Evolutionary conservation across 2,329 filamentous ascomycete species (phyloP).

Genomic region (Stemphylium lycopersici): DNA sequence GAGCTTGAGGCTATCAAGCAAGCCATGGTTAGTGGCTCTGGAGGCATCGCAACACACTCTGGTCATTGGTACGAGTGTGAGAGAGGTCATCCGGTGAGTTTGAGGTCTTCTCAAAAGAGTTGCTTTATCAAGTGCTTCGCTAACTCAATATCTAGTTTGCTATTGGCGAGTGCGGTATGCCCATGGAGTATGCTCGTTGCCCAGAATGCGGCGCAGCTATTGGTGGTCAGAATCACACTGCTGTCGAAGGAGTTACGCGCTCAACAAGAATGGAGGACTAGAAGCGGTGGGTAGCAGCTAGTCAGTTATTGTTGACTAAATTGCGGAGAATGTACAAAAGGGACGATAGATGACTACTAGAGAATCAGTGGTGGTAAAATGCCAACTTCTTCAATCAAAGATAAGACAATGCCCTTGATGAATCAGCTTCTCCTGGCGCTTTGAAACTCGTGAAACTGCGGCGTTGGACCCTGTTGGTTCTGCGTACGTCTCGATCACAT

Average conservation of each 20-base stretch:
- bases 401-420: too few species aligned
- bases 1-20: slow-evolving; percentile 54
- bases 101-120: too few species aligned
- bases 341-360: too few species aligned
- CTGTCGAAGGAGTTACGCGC: slow-evolving; percentile 59
- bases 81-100: slow-evolving; percentile 59
- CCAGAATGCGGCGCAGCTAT: slow-evolving; percentile 66
- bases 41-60: slow-evolving; percentile 50
- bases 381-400: too few species aligned
- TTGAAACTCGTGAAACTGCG: too few species aligned
- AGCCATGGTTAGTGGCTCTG: slow-evolving; percentile 55
- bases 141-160: slow-evolving; percentile 53
- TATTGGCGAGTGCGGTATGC: slow-evolving; percentile 70
- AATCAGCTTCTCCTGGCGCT: too few species aligned
- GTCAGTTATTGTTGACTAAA: too few species aligned
- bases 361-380: too few species aligned
- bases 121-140: background rate
- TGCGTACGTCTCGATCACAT: too few species aligned
- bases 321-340: too few species aligned
- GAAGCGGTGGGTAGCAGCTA: too few species aligned
- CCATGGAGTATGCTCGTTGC: slow-evolving; percentile 66
- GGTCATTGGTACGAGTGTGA: slow-evolving; percentile 68
- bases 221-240: slow-evolving; percentile 60
- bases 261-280: slow-evolving; percentile 58
- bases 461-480: too few species aligned